A percentile compares a stretch with the other conserved stretches of the same genome.
phyloP scores from a whole-genome alignment of 2,329 filamentous ascomycete genomes.

The Furcasterigmium furcatum region DNA sequence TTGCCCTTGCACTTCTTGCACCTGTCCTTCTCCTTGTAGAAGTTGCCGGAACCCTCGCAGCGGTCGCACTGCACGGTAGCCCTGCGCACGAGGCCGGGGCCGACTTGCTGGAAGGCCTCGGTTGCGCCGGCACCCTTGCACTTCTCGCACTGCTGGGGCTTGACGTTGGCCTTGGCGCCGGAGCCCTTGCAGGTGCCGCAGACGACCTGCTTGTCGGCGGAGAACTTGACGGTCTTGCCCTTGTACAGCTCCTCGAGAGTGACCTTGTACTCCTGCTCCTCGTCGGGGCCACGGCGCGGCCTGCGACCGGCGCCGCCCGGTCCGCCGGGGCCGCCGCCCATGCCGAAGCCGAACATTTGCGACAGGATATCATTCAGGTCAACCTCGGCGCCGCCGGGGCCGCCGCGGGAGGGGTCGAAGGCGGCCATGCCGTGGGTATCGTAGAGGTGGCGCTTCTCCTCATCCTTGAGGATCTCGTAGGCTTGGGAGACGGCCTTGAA shows the following conservation, averaged over 20 bases:
- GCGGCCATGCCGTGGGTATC: constrained; percentile 94
- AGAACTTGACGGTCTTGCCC: constrained; percentile 96
- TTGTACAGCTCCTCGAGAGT: constrained; percentile 95
- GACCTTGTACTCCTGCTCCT: constrained; percentile 89
- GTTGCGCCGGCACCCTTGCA: constrained; percentile 80
- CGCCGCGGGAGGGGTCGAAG: constrained; percentile 75
- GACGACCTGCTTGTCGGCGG: constrained; percentile 89
- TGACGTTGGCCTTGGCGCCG: constrained; percentile 89
- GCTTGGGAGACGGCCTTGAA: constrained; percentile 94
- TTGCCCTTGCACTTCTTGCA: constrained; percentile 99
- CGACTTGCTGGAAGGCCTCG: constrained; percentile 77
- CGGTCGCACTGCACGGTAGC: constrained; percentile 76
- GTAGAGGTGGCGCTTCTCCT: constrained; percentile 88
- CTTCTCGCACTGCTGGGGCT: constrained; percentile 75
- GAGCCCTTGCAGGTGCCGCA: constrained; percentile 84
- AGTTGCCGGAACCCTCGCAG: constrained; percentile 80
- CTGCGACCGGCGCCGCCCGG: constrained; percentile 50
- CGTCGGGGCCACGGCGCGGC: constrained; percentile 72
- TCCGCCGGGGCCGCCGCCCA: constrained; percentile 46
- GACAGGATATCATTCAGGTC: constrained; percentile 91
- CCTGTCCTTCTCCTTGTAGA: constrained; percentile 93
- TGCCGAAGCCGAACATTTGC: constrained; percentile 85
- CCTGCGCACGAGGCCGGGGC: constrained; percentile 81
- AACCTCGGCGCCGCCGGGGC: constrained; percentile 62
- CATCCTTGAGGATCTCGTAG: constrained; percentile 96